Conservation (phyloP, 805 yeast genomes). For the Saccharomyces eubayanus region DNA sequence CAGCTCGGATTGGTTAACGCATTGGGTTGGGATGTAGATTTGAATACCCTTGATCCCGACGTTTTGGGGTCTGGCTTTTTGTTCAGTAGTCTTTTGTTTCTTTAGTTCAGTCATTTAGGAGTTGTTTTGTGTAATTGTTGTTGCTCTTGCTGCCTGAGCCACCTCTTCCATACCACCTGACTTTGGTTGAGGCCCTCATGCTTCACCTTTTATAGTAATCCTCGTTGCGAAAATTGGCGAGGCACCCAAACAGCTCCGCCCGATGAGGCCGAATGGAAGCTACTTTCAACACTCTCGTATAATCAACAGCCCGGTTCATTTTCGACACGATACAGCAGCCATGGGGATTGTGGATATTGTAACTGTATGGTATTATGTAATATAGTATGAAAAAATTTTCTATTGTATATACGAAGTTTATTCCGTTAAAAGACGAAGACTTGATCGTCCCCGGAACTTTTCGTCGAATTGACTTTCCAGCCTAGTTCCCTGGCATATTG, state of each 20-base stretch:
- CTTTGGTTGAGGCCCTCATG: background rate
- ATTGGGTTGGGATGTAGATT: conserved; percentile 77
- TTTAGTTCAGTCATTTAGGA: conserved; percentile 22
- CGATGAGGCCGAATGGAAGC: background rate
- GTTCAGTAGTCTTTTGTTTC: conserved; percentile 24
- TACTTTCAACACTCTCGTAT: background rate
- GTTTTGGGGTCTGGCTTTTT: conserved; percentile 52
- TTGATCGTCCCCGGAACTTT: conserved; percentile 43
- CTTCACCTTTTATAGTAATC: background rate
- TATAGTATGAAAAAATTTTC: background rate
- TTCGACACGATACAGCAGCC: background rate
- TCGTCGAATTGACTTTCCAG: conserved; percentile 41
- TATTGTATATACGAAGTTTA: background rate
- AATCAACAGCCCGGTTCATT: background rate
- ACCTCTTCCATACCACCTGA: background rate
- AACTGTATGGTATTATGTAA: background rate
- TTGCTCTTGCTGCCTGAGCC: background rate
- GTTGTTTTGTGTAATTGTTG: background rate
- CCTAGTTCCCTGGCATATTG: conserved; percentile 51
- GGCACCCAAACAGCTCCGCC: background rate
- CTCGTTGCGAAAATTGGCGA: background rate
- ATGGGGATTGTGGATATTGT: background rate
- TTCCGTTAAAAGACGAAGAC: conserved; percentile 45
- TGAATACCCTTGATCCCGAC: conserved; percentile 96
- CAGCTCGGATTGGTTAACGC: conserved; percentile 79